Base-by-base conservation (phyloP, 2,329 filamentous ascomycete genomes). In the Scedosporium minutisporum region DNA sequence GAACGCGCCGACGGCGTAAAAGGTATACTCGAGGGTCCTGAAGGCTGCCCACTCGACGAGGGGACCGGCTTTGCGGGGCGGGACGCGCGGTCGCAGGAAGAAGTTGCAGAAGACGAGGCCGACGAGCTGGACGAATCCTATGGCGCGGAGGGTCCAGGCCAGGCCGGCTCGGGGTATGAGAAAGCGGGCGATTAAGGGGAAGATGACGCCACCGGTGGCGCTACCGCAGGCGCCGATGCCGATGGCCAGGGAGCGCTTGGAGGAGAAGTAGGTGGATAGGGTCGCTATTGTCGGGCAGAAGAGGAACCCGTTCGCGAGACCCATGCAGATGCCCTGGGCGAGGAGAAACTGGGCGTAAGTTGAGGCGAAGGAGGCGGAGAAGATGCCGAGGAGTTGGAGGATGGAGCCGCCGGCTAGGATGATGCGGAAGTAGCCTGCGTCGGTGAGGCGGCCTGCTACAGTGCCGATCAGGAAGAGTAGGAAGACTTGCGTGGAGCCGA, bases 211-310 rank as follows among this genome's bases (percentile, higher is more conserved):
- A 10, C 84, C 84, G 9, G 87, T 78, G 21, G 80, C 82, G 61
- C 80, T 82, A 9, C 87, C 87, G 23, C 78, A 78, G 0, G 86
- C 84, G 1, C 81, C 78, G 21, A 89, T 71, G 14, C 87, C 87
- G 60, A 89, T 80, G 9, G 83, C 86, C 2, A 89, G 72, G 0
- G 81, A 80, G 57, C 84, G 78, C 65, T 77, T 81, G 55, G 74
- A 78, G 62, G 74, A 75, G 68, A 89, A 90, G 67, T 90, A 90
- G 10, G 87, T 87, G 3, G 86, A 82, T 1, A 90, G 74, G 3
- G 88, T 81, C 1, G 87, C 83, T 38, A 90, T 78, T 51, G 81
- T 78, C 0, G 88, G 84, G 58, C 86, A 82, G 72, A 88, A 90
- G 4, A 89, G 72, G 64, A 79, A 84, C 5, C 87, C 87, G 63